Percentiles rank a stretch among this genome's conserved stretches.
These are phyloP conservation scores for Fusarium fracticaudum DNA, from an alignment of 2,329 filamentous ascomycete species.

Conservation along the genomic window DNA sequence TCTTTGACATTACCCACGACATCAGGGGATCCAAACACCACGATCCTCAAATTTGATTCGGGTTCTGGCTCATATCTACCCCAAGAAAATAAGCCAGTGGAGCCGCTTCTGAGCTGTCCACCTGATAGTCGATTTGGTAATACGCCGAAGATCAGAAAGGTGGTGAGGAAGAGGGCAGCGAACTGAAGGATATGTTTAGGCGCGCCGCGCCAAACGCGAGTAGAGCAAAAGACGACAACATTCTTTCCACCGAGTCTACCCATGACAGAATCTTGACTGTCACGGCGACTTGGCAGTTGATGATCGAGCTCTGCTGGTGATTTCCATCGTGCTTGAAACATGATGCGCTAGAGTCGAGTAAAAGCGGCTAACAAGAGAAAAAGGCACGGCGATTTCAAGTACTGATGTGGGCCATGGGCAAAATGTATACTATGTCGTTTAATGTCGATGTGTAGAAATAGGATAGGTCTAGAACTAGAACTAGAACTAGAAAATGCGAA, in stretches of 20 bases:
- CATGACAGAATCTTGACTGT: conserved; percentile 34
- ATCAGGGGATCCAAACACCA: conserved; percentile 61
- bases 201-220: conserved; percentile 52
- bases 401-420: neutral
- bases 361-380: neutral
- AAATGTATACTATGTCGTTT: conserved; percentile 1
- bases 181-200: conserved; percentile 45
- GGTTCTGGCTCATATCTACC: conserved; percentile 21
- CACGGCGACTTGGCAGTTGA: conserved; percentile 20
- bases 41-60: conserved; percentile 55
- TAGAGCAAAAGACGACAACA: conserved; percentile 53
- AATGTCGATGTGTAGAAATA: conserved; percentile 1
- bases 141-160: conserved; percentile 43
- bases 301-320: conserved; percentile 38
- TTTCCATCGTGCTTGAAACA: conserved; percentile 40
- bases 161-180: conserved; percentile 37
- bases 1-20: conserved; percentile 54
- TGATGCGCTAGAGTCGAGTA: conserved; percentile 7
- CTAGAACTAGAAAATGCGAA: neutral
- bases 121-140: conserved; percentile 38
- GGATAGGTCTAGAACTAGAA: neutral
- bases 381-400: neutral
- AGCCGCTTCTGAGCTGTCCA: conserved; percentile 32
- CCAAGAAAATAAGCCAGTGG: conserved; percentile 39
- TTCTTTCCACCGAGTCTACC: conserved; percentile 39